Conservation (phyloP, 257 asterid genomes). For the Solanum appendiculatum region DNA sequence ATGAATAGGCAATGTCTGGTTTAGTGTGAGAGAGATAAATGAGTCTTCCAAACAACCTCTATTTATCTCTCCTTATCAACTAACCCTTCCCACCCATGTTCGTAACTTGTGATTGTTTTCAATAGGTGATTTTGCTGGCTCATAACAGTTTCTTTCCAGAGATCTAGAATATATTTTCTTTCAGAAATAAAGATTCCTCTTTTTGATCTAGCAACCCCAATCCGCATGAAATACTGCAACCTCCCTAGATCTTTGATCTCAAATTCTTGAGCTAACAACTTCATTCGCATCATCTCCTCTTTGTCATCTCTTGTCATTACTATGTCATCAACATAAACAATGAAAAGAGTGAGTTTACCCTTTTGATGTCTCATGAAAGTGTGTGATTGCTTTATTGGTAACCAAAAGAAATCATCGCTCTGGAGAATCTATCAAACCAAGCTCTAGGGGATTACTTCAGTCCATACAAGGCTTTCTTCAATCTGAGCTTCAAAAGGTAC, state of each 20-base stretch:
- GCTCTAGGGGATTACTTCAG: not conserved
- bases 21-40: not conserved
- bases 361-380: not conserved
- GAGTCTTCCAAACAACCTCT: not conserved
- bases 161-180: not conserved
- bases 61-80: not conserved
- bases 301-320: not conserved
- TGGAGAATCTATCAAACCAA: not conserved
- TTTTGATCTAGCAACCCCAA: not conserved
- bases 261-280: not conserved
- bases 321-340: not conserved
- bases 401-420: not conserved
- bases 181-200: not conserved
- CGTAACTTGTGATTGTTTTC: not conserved
- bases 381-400: not conserved
- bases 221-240: not conserved
- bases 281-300: not conserved
- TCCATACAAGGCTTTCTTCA: not conserved
- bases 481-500: not conserved
- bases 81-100: not conserved
- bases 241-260: not conserved
- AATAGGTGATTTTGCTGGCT: not conserved
- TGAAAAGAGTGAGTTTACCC: not conserved
- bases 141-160: not conserved
- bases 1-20: not conserved